phyloP scores from a whole-genome alignment of 371 early-diverging fungal genomes.

The Thermomucor indicae-seudaticae region DNA sequence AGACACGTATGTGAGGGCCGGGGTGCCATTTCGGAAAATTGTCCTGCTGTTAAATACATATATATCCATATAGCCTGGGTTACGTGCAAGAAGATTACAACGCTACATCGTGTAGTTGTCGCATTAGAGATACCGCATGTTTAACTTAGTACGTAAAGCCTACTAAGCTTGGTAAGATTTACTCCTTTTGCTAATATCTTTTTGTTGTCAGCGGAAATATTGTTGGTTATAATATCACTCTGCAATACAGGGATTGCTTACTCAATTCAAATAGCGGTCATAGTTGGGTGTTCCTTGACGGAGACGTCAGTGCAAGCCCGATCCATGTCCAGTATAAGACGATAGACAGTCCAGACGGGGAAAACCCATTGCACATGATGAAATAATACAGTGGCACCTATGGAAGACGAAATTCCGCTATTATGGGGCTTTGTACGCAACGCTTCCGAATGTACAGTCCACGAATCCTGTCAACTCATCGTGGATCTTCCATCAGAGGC shows the following conservation, averaged over 20 bases:
- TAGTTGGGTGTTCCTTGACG: conserved; percentile 42
- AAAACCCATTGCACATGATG: not conserved
- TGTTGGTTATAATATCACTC: conserved; percentile 40
- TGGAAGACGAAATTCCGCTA: conserved; percentile 21
- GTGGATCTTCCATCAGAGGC: conserved; percentile 22
- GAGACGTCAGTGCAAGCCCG: conserved; percentile 14
- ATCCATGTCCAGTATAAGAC: conserved; percentile 25
- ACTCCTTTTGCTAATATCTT: not conserved
- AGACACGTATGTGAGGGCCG: conserved; percentile 20
- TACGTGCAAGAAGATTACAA: conserved; percentile 38
- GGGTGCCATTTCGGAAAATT: not conserved
- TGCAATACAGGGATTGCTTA: conserved; percentile 35
- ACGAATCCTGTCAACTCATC: conserved; percentile 28
- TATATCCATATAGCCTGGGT: conserved; percentile 17
- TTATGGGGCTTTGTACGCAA: conserved; percentile 37
- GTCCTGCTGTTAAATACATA: not conserved
- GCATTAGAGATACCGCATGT: conserved; percentile 41
- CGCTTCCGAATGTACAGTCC: conserved; percentile 28
- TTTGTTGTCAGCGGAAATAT: conserved; percentile 27
- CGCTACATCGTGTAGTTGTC: conserved; percentile 30
- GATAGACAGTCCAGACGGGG: too few relatives aligned
- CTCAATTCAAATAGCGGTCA: conserved; percentile 35
- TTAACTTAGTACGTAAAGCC: conserved; percentile 19
- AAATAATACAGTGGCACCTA: conserved; percentile 9
- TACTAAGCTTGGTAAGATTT: not conserved